Evolutionary conservation across 2,329 filamentous ascomycete genomes (phyloP), one percentile per base, ranked within the genome.

Genomic region (Alternaria sp.): DNA sequence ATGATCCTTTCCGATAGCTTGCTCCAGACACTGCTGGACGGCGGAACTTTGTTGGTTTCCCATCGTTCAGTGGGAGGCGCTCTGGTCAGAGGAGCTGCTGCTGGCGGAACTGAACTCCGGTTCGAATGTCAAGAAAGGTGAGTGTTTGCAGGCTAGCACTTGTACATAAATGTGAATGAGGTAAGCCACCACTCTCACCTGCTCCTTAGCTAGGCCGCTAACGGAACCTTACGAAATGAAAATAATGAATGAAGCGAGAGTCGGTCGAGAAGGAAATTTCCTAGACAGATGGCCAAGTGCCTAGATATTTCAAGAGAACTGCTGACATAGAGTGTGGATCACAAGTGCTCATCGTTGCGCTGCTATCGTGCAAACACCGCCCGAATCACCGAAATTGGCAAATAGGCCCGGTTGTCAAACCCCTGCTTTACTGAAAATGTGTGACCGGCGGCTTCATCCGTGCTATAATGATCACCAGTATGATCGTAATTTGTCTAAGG

Each of bases 31-130:
- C 49, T 69, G 71, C 55, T 75, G 69, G 8, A 74, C 64, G 6
- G 72, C 59, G 8, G 73, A 71, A 47, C 75, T 77, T 9, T 69
- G 60, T 17, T 68, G 61, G 25, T 78, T 78, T 13, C 77, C 77
- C 77, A 79, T 79, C 11, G 28, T 57, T 30, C 6, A 30, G 47
- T n/a, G 21, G 17, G 23, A 23, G 45, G n/a, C 15, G 25, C 12
- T 54, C 17, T 43, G 26, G 32, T 47, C 10, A 44, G 21, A 40
- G 11, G 19, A 12, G 51, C 13, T 13, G 36, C 28, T 52, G 12
- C 12, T 51, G 25, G 25, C n/a, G 6, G 30, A 36, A 13, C 49
- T 19, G 32, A 30, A 36, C 3, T 23, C 19, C 17, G 28, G 19
- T 10, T 19, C 23, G 49, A 40, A 23, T 52, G 19, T 36, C 7